phyloP scores from a whole-genome alignment of 768 basidiomycete species.

The Rhizopogon roseolus region DNA sequence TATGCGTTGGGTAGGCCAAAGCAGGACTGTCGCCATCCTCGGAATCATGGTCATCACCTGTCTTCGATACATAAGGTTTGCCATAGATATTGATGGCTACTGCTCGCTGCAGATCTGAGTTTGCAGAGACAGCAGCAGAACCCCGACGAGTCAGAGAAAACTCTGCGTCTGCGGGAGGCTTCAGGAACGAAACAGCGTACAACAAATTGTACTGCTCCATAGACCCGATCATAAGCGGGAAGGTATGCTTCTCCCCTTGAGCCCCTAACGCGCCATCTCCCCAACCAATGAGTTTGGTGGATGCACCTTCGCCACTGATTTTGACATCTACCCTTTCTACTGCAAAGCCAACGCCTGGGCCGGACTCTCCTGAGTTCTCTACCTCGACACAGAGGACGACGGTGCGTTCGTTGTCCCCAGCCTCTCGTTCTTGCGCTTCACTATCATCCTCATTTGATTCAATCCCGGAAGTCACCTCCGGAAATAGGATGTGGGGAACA shows the following conservation, averaged over 20 bases:
- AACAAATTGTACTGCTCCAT: conserved; percentile 85
- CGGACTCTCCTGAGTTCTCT: conserved; percentile 72
- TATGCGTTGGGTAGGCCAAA: conserved; percentile 55
- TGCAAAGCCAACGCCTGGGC: conserved; percentile 58
- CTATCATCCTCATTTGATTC: conserved; percentile 27
- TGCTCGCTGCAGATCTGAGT: conserved; percentile 58
- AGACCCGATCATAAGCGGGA: conserved; percentile 69
- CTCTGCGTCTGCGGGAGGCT: conserved; percentile 53
- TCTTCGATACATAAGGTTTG: conserved; percentile 48
- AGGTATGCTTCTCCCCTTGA: conserved; percentile 39
- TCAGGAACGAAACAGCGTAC: conserved; percentile 82
- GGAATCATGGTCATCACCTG: conserved; percentile 9
- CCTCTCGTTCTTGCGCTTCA: conserved; percentile 42
- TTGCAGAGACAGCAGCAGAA: conserved; percentile 23
- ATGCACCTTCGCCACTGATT: conserved; percentile 67
- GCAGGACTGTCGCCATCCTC: conserved; percentile 11
- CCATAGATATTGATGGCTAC: conserved; percentile 80
- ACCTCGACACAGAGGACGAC: conserved; percentile 90
- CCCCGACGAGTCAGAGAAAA: conserved; percentile 30
- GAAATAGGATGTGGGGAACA: conserved; percentile 77
- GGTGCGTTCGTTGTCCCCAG: conserved; percentile 77
- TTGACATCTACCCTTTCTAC: conserved; percentile 73
- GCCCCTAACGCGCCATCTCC: conserved; percentile 30
- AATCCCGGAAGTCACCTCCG: conserved; percentile 25
- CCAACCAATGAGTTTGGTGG: conserved; percentile 46